These are phyloP conservation scores for Diddensiella santjacobensis DNA, from an alignment of 805 yeast species.

Conservation along the genomic window DNA sequence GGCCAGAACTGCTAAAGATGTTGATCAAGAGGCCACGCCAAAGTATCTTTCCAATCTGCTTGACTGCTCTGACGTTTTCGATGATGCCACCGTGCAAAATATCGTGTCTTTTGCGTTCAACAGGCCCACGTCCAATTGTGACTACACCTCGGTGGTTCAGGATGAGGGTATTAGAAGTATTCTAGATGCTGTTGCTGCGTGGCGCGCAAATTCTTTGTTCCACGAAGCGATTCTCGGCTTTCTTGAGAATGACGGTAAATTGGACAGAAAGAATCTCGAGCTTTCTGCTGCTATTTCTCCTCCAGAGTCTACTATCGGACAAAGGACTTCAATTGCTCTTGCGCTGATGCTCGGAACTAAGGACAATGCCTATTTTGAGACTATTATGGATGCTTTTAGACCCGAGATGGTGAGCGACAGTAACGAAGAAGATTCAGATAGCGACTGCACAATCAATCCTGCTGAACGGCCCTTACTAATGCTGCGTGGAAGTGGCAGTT, in stretches of 20 bases:
- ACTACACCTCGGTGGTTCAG: slow-evolving; percentile 20
- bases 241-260: slow-evolving; percentile 17
- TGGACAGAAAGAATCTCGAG: slow-evolving; percentile 17
- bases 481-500: not conserved
- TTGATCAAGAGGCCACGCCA: slow-evolving; percentile 3
- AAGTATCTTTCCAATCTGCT: slow-evolving; percentile 16
- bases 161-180: slow-evolving; percentile 27
- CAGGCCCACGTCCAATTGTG: slow-evolving; percentile 19
- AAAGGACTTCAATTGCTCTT: slow-evolving; percentile 29
- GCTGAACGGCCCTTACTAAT: not conserved
- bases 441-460: slow-evolving; percentile 1
- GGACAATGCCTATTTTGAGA: slow-evolving; percentile 20
- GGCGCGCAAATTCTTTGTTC: slow-evolving; percentile 26
- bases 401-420: not conserved
- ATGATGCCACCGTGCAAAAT: slow-evolving; percentile 25
- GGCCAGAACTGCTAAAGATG: slow-evolving; percentile 22
- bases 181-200: slow-evolving; percentile 31
- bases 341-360: slow-evolving; percentile 28
- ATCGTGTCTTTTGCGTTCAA: slow-evolving; percentile 20
- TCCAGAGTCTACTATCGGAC: slow-evolving; percentile 25
- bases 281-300: slow-evolving; percentile 28
- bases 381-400: slow-evolving; percentile 21
- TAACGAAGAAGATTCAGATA: not conserved
- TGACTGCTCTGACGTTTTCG: slow-evolving; percentile 23
- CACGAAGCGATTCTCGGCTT: slow-evolving; percentile 23